These are phyloP conservation scores for Cercospora berteroae DNA, from an alignment of 2,329 filamentous ascomycete species.

Conservation along the genomic window DNA sequence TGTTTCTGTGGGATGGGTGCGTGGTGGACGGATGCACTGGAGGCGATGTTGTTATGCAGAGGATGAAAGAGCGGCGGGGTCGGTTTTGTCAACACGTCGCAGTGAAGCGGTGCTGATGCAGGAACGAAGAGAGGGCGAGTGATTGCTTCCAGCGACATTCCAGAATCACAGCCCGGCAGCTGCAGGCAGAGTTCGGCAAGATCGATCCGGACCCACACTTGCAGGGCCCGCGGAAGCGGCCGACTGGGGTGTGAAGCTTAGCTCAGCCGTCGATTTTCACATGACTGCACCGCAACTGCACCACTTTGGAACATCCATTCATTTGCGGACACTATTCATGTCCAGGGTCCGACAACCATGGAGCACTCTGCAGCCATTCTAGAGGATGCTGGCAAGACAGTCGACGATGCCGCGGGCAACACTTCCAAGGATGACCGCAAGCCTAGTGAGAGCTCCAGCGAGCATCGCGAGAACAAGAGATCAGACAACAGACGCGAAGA, in stretches of 20 bases:
- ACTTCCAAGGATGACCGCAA: constrained; percentile 14
- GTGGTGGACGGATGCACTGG: background rate
- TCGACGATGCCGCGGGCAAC: constrained; percentile 26
- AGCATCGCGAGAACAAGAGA: constrained; percentile 15
- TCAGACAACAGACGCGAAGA: constrained; percentile 19
- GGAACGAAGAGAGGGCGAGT: constrained; percentile 13
- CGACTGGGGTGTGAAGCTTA: constrained; percentile 1
- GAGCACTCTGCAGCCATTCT: constrained; percentile 37
- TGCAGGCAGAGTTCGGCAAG: background rate
- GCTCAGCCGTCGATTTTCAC: constrained; percentile 7
- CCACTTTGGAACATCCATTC: background rate
- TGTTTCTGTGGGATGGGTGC: background rate
- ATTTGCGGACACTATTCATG: background rate
- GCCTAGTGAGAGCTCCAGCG: constrained; percentile 1
- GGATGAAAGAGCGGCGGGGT: constrained; percentile 3
- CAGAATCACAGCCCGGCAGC: background rate
- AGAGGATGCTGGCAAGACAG: constrained; percentile 30
- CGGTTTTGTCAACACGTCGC: constrained; percentile 20
- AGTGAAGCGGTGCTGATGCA: constrained; percentile 35
- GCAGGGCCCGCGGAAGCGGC: background rate
- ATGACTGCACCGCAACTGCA: background rate
- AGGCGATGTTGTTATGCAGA: background rate
- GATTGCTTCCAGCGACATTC: constrained; percentile 1
- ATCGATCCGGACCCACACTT: background rate
- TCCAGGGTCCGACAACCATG: constrained; percentile 23